Evolutionary conservation across 2,329 filamentous ascomycete genomes (phyloP).

Genomic region (Colletotrichum euphorbiae): DNA sequence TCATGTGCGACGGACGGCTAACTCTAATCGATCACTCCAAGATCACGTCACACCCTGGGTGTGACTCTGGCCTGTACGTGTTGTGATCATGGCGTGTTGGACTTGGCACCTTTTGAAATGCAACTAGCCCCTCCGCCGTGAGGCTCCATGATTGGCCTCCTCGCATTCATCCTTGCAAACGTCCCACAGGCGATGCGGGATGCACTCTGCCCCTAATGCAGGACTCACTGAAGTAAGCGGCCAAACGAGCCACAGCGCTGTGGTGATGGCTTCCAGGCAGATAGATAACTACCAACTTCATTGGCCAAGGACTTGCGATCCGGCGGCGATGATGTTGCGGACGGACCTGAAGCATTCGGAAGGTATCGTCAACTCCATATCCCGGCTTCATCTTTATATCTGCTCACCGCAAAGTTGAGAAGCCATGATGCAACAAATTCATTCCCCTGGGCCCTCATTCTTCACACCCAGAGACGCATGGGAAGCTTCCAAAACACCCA

Average conservation of each 20-base stretch:
- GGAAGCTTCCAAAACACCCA: background rate
- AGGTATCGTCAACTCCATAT: background rate
- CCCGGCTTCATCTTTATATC: constrained; percentile 20
- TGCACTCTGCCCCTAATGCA: background rate
- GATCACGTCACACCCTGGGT: constrained; percentile 7
- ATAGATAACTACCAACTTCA: background rate
- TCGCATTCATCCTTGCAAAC: constrained; percentile 2
- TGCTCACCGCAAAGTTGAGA: background rate
- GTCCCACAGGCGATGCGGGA: constrained; percentile 6
- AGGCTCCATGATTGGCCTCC: background rate
- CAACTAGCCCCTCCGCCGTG: background rate
- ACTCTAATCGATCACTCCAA: constrained; percentile 7
- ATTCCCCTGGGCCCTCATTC: too few relatives aligned
- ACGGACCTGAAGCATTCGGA: background rate
- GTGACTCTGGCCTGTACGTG: background rate
- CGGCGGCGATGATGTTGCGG: background rate
- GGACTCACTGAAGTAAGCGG: background rate
- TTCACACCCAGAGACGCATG: background rate
- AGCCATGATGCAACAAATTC: background rate
- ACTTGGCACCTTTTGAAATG: background rate
- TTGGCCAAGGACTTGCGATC: background rate
- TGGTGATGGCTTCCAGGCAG: constrained; percentile 15
- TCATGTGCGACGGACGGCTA: constrained; percentile 2
- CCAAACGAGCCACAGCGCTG: constrained; percentile 1
- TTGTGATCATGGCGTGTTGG: background rate